These are phyloP conservation scores for Pyrenophora graminea DNA, from an alignment of 2,329 filamentous ascomycete species.

Conservation along the genomic window DNA sequence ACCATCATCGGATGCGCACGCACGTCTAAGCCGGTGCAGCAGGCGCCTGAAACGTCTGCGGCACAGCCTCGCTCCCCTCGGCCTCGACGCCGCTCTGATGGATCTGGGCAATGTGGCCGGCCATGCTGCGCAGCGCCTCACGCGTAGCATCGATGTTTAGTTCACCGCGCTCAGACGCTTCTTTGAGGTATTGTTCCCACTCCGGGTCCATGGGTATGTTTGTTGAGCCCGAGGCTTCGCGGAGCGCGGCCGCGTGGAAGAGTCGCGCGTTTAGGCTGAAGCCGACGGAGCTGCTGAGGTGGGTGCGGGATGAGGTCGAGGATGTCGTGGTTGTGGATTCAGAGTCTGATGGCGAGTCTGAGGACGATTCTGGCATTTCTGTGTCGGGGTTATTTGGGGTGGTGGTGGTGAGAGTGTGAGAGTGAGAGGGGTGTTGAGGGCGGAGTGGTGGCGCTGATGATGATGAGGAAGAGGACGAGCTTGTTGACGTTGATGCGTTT, in stretches of 20 bases:
- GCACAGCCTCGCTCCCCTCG: conserved; percentile 12
- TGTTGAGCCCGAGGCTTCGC: conserved; percentile 50
- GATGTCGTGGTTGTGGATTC: conserved; percentile 2
- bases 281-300: conserved; percentile 59
- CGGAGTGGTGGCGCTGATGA: neutral
- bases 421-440: neutral
- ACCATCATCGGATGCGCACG: neutral
- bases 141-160: conserved; percentile 42
- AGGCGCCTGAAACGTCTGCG: conserved; percentile 16
- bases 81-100: conserved; percentile 21
- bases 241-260: conserved; percentile 64
- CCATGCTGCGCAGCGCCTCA: conserved; percentile 38
- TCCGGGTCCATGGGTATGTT: conserved; percentile 68
- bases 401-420: neutral
- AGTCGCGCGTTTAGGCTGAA: conserved; percentile 65
- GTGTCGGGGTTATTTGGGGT: conserved; percentile 3
- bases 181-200: conserved; percentile 76
- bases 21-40: conserved; percentile 27
- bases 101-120: conserved; percentile 34
- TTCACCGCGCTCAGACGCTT: conserved; percentile 66
- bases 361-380: conserved; percentile 14
- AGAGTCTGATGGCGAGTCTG: neutral
- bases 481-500: conserved; percentile 3
- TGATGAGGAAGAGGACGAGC: neutral
- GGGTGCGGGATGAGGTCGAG: neutral